These are phyloP conservation scores for Aspergillus bridgeri DNA, from an alignment of 495 filamentous ascomycete species.

Conservation along the genomic window DNA sequence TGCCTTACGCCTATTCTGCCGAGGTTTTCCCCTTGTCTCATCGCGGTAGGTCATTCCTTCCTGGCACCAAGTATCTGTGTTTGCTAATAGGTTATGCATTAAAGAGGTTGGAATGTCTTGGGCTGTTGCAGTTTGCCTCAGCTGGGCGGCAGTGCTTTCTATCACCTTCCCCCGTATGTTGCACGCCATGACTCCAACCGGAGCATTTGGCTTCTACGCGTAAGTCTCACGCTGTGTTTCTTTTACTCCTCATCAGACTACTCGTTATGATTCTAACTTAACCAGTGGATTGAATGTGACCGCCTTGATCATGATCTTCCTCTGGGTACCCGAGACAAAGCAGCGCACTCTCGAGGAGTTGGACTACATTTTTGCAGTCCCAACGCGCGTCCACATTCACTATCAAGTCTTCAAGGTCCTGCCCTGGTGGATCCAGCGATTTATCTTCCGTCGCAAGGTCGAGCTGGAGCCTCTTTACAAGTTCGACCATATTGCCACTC, in stretches of 20 bases:
- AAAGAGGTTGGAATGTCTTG: constrained; percentile 69
- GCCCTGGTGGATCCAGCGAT: constrained; percentile 69
- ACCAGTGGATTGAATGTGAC: constrained; percentile 61
- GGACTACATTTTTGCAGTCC: constrained; percentile 79
- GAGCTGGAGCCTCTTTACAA: constrained; percentile 62
- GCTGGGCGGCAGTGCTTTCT: constrained; percentile 69
- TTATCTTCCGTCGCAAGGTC: constrained; percentile 56
- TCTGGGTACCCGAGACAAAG: constrained; percentile 77
- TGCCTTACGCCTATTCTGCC: constrained; percentile 72
- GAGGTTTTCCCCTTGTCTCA: constrained; percentile 79
- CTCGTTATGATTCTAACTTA: neutral
- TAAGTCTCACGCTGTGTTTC: constrained; percentile 19
- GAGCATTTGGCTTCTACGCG: constrained; percentile 51
- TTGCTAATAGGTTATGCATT: constrained; percentile 1
- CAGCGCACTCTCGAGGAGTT: constrained; percentile 78
- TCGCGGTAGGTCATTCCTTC: constrained; percentile 39
- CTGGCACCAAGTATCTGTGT: neutral
- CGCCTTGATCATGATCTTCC: constrained; percentile 67
- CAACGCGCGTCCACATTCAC: constrained; percentile 55
- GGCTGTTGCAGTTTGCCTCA: constrained; percentile 69
- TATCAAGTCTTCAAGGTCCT: constrained; percentile 63
- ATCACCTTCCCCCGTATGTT: constrained; percentile 70
- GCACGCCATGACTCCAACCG: constrained; percentile 48
- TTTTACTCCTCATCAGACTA: neutral
- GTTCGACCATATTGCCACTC: constrained; percentile 40